Percentiles rank a stretch among this genome's conserved stretches.
These are phyloP conservation scores for Agrocybe praecox DNA, from an alignment of 768 basidiomycete genomes.

Conservation along the genomic window DNA sequence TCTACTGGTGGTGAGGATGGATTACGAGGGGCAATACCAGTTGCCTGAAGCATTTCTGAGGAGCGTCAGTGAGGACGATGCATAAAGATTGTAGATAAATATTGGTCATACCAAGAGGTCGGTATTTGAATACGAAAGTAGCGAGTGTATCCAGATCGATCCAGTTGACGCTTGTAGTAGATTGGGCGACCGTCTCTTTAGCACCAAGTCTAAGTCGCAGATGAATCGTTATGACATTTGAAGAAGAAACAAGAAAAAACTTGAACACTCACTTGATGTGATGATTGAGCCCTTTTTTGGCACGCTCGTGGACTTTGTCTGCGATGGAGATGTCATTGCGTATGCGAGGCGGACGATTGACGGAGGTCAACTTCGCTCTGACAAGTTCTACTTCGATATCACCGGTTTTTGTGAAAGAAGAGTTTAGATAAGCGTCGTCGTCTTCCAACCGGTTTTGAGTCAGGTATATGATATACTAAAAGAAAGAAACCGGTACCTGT, in stretches of 20 bases:
- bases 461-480: too few species aligned
- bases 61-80: not conserved
- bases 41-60: not conserved
- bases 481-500: too few species aligned
- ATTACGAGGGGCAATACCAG: not conserved
- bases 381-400: not conserved
- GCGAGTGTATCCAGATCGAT: not conserved
- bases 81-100: not conserved
- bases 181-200: too few species aligned
- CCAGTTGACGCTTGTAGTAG: not conserved
- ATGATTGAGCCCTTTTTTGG: conserved; percentile 24
- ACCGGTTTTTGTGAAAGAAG: too few species aligned
- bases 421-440: too few species aligned
- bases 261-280: conserved; percentile 18
- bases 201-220: not conserved
- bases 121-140: not conserved
- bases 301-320: conserved; percentile 22
- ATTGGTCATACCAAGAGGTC: not conserved
- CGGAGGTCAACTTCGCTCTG: not conserved
- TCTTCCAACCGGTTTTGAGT: too few species aligned
- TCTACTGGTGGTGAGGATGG: not conserved
- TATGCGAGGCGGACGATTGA: too few species aligned
- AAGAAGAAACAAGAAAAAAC: not conserved
- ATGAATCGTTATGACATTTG: not conserved
- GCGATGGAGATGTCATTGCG: not conserved